These are phyloP conservation scores for Trichoderma orchidacearum DNA, from an alignment of 495 filamentous ascomycete genomes.

Conservation along the genomic window DNA sequence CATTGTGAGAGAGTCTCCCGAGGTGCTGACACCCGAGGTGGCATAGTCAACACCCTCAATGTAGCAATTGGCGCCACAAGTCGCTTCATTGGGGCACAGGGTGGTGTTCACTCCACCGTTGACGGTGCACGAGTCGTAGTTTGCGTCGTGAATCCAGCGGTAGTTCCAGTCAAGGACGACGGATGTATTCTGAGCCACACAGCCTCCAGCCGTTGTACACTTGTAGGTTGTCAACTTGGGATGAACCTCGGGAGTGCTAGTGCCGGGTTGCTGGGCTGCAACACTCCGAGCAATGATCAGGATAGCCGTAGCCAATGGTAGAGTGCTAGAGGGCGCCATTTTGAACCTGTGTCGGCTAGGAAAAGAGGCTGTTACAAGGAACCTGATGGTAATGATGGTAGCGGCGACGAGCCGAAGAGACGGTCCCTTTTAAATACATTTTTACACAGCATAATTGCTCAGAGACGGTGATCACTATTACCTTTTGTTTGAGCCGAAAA, in stretches of 20 bases:
- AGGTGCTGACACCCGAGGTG: slow-evolving; percentile 28
- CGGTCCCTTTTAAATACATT: not conserved
- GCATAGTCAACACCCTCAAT: slow-evolving; percentile 29
- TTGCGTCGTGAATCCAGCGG: slow-evolving; percentile 31
- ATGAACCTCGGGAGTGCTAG: slow-evolving; percentile 30
- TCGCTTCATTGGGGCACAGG: slow-evolving; percentile 34
- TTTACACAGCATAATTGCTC: not conserved
- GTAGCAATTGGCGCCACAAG: slow-evolving; percentile 36
- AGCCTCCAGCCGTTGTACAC: slow-evolving; percentile 33
- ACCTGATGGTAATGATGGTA: not conserved
- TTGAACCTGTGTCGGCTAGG: not conserved
- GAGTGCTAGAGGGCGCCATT: not conserved
- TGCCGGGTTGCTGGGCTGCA: slow-evolving; percentile 11
- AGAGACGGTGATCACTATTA: not conserved
- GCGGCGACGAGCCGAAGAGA: not conserved
- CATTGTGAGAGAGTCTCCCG: slow-evolving; percentile 24
- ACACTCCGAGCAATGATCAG: not conserved
- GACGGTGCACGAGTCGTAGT: slow-evolving; percentile 21
- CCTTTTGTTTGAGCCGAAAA: not conserved
- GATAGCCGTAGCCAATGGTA: not conserved
- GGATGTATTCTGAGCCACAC: slow-evolving; percentile 25
- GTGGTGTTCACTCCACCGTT: slow-evolving; percentile 27
- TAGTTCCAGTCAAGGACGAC: slow-evolving; percentile 36
- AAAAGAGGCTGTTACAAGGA: not conserved
- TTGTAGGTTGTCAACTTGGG: slow-evolving; percentile 32